Conservation (phyloP, 2,329 filamentous ascomycete species). For the Diaporthe batatas region DNA sequence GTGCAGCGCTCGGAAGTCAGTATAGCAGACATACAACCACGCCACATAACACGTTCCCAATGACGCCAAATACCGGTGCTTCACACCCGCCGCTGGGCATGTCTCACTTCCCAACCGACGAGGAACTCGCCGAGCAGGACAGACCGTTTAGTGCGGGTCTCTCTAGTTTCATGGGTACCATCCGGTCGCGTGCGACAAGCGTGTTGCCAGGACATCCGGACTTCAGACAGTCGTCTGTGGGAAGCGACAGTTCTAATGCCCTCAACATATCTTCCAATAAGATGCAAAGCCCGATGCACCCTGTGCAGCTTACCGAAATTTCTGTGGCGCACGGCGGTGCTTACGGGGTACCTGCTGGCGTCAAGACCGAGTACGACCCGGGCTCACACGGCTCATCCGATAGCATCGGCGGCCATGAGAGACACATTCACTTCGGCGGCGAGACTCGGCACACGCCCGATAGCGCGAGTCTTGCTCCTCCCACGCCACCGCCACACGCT, state of each 20-base stretch:
- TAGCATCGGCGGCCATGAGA: slow-evolving; percentile 56
- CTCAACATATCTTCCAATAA: slow-evolving; percentile 47
- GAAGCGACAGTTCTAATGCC: slow-evolving; percentile 37
- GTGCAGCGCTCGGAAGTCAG: slow-evolving; percentile 51
- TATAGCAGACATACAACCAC: slow-evolving; percentile 54
- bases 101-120: slow-evolving; percentile 81
- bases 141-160: slow-evolving; percentile 62
- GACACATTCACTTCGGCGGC: slow-evolving; percentile 62
- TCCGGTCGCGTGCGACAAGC: slow-evolving; percentile 61
- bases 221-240: slow-evolving; percentile 51
- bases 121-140: slow-evolving; percentile 69
- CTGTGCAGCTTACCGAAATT: slow-evolving; percentile 74
- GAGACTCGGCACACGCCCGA: slow-evolving; percentile 55
- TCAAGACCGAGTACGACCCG: slow-evolving; percentile 60
- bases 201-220: slow-evolving; percentile 57
- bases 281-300: slow-evolving; percentile 69
- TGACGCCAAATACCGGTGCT: slow-evolving; percentile 48
- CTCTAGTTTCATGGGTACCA: slow-evolving; percentile 69
- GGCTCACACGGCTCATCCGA: slow-evolving; percentile 57
- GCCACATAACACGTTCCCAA: slow-evolving; percentile 50
- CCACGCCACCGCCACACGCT: slow-evolving; percentile 68
- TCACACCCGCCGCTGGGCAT: slow-evolving; percentile 86
- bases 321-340: slow-evolving; percentile 60
- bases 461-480: slow-evolving; percentile 61
- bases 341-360: slow-evolving; percentile 62